Base-by-base conservation (phyloP, 345 rosid species). In the Angophora floribunda region DNA sequence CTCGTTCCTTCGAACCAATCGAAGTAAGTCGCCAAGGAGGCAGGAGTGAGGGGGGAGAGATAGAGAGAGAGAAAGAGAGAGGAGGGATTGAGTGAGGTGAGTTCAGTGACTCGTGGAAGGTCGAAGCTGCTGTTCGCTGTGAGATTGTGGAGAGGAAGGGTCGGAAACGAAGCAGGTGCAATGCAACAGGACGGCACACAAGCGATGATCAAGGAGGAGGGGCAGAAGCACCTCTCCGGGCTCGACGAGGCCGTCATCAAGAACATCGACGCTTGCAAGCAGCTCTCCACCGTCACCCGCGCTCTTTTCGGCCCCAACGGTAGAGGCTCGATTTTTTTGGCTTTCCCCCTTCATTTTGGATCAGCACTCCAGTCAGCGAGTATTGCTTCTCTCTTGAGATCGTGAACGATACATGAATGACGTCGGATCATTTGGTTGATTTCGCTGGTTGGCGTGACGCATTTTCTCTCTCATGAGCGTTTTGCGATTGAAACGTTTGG, bases 231-330 rank as follows among this genome's bases (percentile, higher is more conserved):
- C 90, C 92, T 97, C 87, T 98, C 99, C 1, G 99, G 99, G 57
- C 95, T 96, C 44, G 99, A 95, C 88, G 99, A 98, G 89, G 99
- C 99, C 4, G 99, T 98, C 70, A 63, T 98, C 13, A 97, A 98
- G 89, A 97, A 98, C 93, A 98, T 98, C 88, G 99, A 95, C 88
- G 99, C 99, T 78, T 98, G 99, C 95, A 98, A 97, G 91, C 97
- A 97, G 91, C 97, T 98, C 88, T 96, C 99, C 85, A 88, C 92
- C 70, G 97, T 97, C 88, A 98, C 99, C 28, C 99, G 99, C 92
- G 95, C 98, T 16, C 97, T 99, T 59, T 96, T 97, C 51, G 99
- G 99, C 51, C 99, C 99, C 85, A 96, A 95, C 86, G 99, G 99
- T 97, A 91, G 63, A 10, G n/a, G 22, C 79, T 45, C 89, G 30